Percentiles rank a stretch among this genome's conserved stretches.
Evolutionary conservation across 495 filamentous ascomycete species (phyloP).

Genomic region (Rhizodiscina lignyota): DNA sequence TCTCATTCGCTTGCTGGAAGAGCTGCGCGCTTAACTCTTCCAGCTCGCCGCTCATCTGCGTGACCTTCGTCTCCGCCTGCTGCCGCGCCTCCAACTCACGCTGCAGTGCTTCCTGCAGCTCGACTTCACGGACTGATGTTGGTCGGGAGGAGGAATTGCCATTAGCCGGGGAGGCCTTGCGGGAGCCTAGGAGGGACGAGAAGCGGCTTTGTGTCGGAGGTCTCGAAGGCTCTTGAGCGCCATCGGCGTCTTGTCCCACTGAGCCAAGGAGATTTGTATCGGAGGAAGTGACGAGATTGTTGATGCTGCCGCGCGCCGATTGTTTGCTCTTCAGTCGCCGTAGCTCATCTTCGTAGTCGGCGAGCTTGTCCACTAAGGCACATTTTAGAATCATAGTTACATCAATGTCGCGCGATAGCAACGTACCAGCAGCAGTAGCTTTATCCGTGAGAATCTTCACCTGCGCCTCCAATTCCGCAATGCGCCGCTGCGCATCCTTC

Average conservation of each 20-base stretch:
- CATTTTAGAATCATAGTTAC: background rate
- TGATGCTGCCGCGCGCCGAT: constrained; percentile 7
- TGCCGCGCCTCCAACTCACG: constrained; percentile 56
- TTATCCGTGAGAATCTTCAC: constrained; percentile 57
- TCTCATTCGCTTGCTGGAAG: constrained; percentile 92
- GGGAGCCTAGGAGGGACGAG: background rate
- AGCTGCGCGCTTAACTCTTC: constrained; percentile 77
- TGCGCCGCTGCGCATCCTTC: constrained; percentile 24
- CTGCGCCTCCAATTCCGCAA: constrained; percentile 70
- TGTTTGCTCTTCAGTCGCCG: constrained; percentile 38
- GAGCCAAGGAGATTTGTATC: constrained; percentile 2
- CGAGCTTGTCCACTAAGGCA: constrained; percentile 48
- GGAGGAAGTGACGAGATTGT: constrained; percentile 2
- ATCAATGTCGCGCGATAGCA: constrained; percentile 6
- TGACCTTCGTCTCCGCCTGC: constrained; percentile 57
- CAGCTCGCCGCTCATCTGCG: constrained; percentile 58
- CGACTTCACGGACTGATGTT: constrained; percentile 20
- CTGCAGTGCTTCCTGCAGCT: constrained; percentile 51
- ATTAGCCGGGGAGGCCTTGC: constrained; percentile 6
- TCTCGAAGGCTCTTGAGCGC: background rate
- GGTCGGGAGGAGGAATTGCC: constrained; percentile 10
- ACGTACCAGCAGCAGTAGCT: constrained; percentile 56
- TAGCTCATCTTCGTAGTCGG: constrained; percentile 90
- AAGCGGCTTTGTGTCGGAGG: background rate
- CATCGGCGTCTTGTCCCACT: background rate